Base-by-base conservation (phyloP, 2,329 filamentous ascomycete species). In the Talaromyces atroroseus region DNA sequence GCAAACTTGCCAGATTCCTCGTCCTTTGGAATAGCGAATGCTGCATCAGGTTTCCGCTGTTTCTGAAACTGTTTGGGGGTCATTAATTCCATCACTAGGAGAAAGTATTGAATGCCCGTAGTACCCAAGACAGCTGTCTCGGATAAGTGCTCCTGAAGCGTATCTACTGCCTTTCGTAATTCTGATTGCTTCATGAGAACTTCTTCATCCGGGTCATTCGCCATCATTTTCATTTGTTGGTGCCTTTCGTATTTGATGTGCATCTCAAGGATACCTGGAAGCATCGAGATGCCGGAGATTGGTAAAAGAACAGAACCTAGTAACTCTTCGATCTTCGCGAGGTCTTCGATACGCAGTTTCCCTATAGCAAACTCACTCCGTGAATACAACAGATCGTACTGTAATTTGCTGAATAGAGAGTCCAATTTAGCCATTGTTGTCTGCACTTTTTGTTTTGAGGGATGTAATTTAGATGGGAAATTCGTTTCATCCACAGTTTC, bases 281-380 rank as follows among this genome's bases (percentile, higher is more conserved):
- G 34, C 34, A 50, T 50, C 18, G 34, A 16, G 32, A 40, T 50
- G n/a, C 34, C 48, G 6, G 48, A 40, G 32, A 50, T 34, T n/a
- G 34, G 21, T 21, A 26, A 26, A 6, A 50, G 18, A 24, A 50
- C 5, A 18, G 21, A 23, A 5, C 48, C 34, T 11, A 50, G 23
- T n/a, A 50, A 12, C 32, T 36, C 48, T 26, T 36, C 48, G 20
- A 26, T 40, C 5, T 14, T 40, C 11, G 11, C 34, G 16, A 90
- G 70, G 59, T 90, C 86, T 57, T 86, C 80, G 0, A 86, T 81
- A 8, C 81, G 79, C 10, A 90, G 71, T 62, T 86, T 86, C 1
- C 87, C 88, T 66, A 82, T 82, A 0, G 86, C 87, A n/a, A 87
- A 70, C 62, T 91, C 88, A 53, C 87, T 78, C 70, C 90, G 90